Conservation (phyloP, 495 filamentous ascomycete genomes). For the Penicillium bialowiezense region DNA sequence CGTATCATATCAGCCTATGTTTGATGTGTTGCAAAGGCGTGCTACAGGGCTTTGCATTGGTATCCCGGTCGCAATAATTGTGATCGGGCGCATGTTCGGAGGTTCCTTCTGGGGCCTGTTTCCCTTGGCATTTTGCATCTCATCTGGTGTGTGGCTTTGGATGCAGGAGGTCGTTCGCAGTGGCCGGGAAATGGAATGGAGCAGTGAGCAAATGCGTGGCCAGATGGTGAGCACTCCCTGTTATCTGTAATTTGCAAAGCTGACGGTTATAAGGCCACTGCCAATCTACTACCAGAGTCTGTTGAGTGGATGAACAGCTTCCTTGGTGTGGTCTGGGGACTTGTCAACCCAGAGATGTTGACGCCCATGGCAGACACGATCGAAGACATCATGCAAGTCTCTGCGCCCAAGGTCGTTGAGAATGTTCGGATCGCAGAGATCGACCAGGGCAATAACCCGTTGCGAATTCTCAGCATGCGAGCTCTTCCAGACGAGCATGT, state of each 20-base stretch:
- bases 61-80: slow-evolving; percentile 67
- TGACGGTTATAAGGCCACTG: slow-evolving; percentile 53
- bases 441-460: slow-evolving; percentile 84
- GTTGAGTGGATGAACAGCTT: slow-evolving; percentile 95
- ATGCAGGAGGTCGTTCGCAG: slow-evolving; percentile 78
- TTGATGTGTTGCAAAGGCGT: slow-evolving; percentile 67
- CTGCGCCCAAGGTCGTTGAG: slow-evolving; percentile 82
- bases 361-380: slow-evolving; percentile 66
- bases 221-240: slow-evolving; percentile 59
- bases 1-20: slow-evolving; percentile 83
- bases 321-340: slow-evolving; percentile 76
- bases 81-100: slow-evolving; percentile 76
- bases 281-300: slow-evolving; percentile 87
- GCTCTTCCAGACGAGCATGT: slow-evolving; percentile 82
- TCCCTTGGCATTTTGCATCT: slow-evolving; percentile 63
- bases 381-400: slow-evolving; percentile 96
- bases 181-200: slow-evolving; percentile 84
- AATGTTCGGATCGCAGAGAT: slow-evolving; percentile 97
- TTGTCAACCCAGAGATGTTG: slow-evolving; percentile 94
- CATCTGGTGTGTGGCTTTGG: slow-evolving; percentile 81
- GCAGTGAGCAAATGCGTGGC: slow-evolving; percentile 78
- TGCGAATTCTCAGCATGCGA: slow-evolving; percentile 85
- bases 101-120: slow-evolving; percentile 73
- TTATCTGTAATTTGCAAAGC: neutral
- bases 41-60: slow-evolving; percentile 64